Percentiles rank a stretch among this genome's conserved stretches.
Evolutionary conservation across 805 yeast species (phyloP).

Genomic region (Wickerhamiella occidentalis): DNA sequence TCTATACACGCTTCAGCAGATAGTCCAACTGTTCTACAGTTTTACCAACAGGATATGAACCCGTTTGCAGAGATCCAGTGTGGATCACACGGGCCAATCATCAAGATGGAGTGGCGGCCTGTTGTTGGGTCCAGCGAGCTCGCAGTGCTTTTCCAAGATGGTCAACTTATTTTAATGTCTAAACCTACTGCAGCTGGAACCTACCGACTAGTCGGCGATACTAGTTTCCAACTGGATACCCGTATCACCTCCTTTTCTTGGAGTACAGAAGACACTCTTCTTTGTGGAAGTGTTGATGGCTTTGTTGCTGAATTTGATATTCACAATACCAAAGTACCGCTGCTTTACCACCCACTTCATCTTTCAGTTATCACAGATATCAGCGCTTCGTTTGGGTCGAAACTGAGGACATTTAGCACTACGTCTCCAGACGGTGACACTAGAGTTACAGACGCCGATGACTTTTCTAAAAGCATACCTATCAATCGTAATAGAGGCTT

Average conservation of each 20-base stretch:
- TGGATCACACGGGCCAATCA: slow-evolving; percentile 24
- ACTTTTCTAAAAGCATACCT: slow-evolving; percentile 12
- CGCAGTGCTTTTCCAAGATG: slow-evolving; percentile 47
- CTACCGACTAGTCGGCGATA: not conserved
- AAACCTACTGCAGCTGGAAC: slow-evolving; percentile 20
- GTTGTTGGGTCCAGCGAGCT: slow-evolving; percentile 32
- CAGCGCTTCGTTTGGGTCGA: slow-evolving; percentile 25
- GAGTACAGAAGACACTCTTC: slow-evolving; percentile 29
- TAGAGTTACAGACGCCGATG: slow-evolving; percentile 28
- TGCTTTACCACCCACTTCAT: slow-evolving; percentile 31
- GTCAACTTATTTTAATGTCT: slow-evolving; percentile 39
- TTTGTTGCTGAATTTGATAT: slow-evolving; percentile 44
- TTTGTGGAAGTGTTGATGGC: slow-evolving; percentile 52
- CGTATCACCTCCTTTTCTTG: slow-evolving; percentile 41
- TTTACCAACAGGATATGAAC: slow-evolving; percentile 22
- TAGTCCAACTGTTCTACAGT: slow-evolving; percentile 15
- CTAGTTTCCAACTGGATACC: slow-evolving; percentile 16
- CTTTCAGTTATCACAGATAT: slow-evolving; percentile 31
- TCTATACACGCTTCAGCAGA: slow-evolving; percentile 13
- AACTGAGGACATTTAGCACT: slow-evolving; percentile 29
- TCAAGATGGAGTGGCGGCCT: slow-evolving; percentile 25
- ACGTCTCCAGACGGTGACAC: slow-evolving; percentile 35
- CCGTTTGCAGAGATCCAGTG: not conserved
- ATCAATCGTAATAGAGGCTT: not conserved
- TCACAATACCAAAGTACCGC: slow-evolving; percentile 25